phyloP scores from a whole-genome alignment of 2,329 filamentous ascomycete genomes.

The Xylariaceae sp. region DNA sequence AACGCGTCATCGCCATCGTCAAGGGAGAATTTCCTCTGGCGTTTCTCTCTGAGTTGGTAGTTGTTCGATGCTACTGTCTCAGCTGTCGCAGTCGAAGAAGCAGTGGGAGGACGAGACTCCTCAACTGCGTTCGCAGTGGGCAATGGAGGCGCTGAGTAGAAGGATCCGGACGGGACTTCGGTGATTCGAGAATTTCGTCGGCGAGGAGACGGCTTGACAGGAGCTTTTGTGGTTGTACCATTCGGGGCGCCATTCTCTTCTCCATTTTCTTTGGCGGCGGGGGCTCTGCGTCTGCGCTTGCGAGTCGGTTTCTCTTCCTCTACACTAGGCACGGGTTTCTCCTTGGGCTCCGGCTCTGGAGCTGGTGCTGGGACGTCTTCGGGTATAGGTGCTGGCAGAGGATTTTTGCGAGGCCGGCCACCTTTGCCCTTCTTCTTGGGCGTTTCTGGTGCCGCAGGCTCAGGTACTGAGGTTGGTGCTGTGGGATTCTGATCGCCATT shows the following conservation, averaged over 20 bases:
- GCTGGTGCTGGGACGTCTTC: slow-evolving; percentile 22
- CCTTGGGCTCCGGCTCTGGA: slow-evolving; percentile 10
- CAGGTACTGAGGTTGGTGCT: slow-evolving; percentile 9
- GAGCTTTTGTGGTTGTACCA: slow-evolving; percentile 10
- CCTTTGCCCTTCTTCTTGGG: slow-evolving; percentile 38
- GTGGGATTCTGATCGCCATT: slow-evolving; percentile 20
- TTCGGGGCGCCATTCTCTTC: slow-evolving; percentile 12
- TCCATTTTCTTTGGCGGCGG: slow-evolving; percentile 17
- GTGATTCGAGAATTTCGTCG: slow-evolving; percentile 27
- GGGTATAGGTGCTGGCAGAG: slow-evolving; percentile 25
- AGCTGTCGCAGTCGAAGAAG: slow-evolving; percentile 54
- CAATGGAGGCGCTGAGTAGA: slow-evolving; percentile 42
- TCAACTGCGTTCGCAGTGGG: slow-evolving; percentile 42
- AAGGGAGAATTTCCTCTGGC: slow-evolving; percentile 56
- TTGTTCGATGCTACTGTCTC: slow-evolving; percentile 55
- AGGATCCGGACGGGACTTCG: slow-evolving; percentile 46
- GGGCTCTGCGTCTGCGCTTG: slow-evolving; percentile 33
- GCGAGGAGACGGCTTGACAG: slow-evolving; percentile 14
- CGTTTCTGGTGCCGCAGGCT: slow-evolving; percentile 25
- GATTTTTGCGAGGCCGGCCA: slow-evolving; percentile 36
- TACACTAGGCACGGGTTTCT: not conserved
- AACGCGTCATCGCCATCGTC: slow-evolving; percentile 48
- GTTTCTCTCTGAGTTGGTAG: slow-evolving; percentile 56
- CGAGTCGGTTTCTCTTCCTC: slow-evolving; percentile 26
- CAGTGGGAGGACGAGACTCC: slow-evolving; percentile 54